Conservation (phyloP, 169 alveolate genomes). For the Plasmodium ovale region DNA sequence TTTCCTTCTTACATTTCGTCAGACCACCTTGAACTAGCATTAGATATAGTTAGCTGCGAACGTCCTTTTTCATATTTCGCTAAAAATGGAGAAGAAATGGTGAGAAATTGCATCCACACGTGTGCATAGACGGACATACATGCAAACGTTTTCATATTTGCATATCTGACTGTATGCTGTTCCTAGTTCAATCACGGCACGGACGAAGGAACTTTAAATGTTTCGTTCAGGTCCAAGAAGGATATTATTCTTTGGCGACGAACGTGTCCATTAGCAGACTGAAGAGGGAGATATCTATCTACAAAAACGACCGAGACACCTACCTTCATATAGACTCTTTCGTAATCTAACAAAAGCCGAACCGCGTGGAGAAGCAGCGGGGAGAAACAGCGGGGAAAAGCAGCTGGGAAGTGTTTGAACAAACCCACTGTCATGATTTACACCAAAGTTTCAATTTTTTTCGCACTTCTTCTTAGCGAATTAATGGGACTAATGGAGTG, state of each 20-base stretch:
- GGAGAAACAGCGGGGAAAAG: neutral
- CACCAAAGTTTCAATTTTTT: no score
- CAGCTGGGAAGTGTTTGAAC: neutral
- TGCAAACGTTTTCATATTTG: neutral
- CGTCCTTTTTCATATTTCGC: conserved; percentile 29
- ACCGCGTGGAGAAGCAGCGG: neutral
- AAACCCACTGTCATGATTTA: no score
- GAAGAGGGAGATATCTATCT: conserved; percentile 22
- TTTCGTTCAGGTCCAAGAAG: conserved; percentile 14
- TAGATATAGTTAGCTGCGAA: conserved; percentile 23
- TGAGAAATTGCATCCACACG: neutral
- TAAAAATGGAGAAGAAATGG: conserved; percentile 9
- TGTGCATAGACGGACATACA: neutral
- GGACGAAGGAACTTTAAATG: neutral
- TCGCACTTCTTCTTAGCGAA: no score
- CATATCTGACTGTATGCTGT: no score
- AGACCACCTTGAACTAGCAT: conserved; percentile 53
- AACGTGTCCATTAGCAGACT: conserved; percentile 38
- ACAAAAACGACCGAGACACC: conserved; percentile 16
- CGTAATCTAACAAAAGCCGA: conserved; percentile 13
- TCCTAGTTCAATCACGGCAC: no score
- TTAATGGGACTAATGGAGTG: no score
- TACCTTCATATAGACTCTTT: conserved; percentile 38
- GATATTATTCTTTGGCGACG: conserved; percentile 42
- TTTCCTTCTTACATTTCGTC: neutral